phyloP scores from a whole-genome alignment of 352 stramenopile genomes.

The Phytophthora palmivora region DNA sequence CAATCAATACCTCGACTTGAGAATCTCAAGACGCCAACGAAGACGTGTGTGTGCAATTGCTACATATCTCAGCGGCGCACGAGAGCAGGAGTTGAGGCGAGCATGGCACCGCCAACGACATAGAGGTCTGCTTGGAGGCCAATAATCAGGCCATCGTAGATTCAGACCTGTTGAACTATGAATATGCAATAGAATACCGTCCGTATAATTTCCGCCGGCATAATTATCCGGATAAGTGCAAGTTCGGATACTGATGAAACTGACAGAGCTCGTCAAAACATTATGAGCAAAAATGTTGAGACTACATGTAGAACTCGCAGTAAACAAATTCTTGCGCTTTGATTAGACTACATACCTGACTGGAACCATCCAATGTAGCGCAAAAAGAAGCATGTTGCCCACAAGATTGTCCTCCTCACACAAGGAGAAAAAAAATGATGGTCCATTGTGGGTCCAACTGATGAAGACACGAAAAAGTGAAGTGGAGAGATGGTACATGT shows the following conservation, averaged over 20 bases:
- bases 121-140: constrained; percentile 6
- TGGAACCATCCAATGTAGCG: too few relatives aligned
- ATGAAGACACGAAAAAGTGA: constrained; percentile 3
- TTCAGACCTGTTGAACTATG: too few relatives aligned
- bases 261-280: neutral
- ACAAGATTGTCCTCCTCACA: too few relatives aligned
- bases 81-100: constrained; percentile 9
- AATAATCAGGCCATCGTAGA: constrained; percentile 4
- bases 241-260: too few relatives aligned
- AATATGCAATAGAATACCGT: too few relatives aligned
- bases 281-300: neutral
- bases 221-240: neutral
- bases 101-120: neutral
- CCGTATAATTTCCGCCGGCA: too few relatives aligned
- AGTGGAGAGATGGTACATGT: constrained; percentile 14
- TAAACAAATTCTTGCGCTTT: neutral
- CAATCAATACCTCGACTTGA: too few relatives aligned
- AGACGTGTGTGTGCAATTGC: neutral
- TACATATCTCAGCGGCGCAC: neutral
- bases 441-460: neutral
- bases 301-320: neutral
- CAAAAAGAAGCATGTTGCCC: too few relatives aligned
- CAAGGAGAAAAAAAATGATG: too few relatives aligned
- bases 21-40: neutral
- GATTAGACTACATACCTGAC: neutral